Conservation (phyloP, 2,329 filamentous ascomycete species). For the Trematosphaeria pertusa region DNA sequence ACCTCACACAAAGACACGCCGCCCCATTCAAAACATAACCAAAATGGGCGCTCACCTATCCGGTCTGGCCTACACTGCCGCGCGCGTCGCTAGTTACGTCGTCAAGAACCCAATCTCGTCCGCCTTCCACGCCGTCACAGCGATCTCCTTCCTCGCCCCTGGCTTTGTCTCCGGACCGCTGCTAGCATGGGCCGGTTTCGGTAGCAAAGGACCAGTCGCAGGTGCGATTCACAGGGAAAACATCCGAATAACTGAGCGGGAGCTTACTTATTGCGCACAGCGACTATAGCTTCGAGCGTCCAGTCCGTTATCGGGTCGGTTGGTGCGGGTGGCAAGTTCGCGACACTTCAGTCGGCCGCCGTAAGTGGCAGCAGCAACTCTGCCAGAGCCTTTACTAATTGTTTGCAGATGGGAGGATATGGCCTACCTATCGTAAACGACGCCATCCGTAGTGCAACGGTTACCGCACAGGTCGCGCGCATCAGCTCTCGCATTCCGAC, state of each 20-base stretch:
- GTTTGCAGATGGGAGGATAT: conserved; percentile 4
- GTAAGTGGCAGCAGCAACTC: not conserved
- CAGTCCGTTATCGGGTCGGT: not conserved
- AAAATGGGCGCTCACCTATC: no score
- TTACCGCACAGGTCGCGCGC: not conserved
- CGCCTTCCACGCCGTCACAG: not conserved
- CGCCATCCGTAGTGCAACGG: not conserved
- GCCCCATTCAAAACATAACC: no score
- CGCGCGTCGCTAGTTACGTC: no score
- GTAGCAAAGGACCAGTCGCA: not conserved
- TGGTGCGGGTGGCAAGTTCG: conserved; percentile 3
- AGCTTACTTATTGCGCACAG: no score
- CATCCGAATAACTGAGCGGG: no score
- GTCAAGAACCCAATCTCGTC: not conserved
- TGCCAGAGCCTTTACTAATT: not conserved
- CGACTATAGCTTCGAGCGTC: no score
- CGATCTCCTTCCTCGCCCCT: not conserved
- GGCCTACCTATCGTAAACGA: not conserved
- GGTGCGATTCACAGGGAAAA: not conserved
- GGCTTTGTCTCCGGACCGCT: not conserved
- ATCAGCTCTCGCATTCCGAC: no score
- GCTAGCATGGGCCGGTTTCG: not conserved
- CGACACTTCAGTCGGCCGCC: conserved; percentile 8
- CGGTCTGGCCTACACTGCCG: no score
- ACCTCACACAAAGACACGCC: no score